Evolutionary conservation across 306 rosid genomes (phyloP).

Genomic region (Cucumis melo): DNA sequence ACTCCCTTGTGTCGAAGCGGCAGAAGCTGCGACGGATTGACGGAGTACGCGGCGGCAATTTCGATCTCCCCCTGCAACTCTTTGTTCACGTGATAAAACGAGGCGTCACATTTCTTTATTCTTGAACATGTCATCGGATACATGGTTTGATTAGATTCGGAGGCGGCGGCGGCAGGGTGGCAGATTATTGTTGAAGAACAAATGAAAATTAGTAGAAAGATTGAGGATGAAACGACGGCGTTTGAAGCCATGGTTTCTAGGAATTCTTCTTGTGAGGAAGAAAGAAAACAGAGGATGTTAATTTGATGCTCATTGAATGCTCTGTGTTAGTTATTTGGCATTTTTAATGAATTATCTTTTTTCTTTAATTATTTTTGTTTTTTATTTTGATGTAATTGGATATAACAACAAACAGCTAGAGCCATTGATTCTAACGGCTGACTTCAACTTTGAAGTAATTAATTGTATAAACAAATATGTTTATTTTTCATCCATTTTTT

Average conservation of each 20-base stretch:
- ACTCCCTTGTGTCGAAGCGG: slow-evolving; percentile 9
- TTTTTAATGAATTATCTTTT: not conserved
- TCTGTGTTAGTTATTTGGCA: slow-evolving; percentile 16
- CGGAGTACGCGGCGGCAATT: slow-evolving; percentile 32
- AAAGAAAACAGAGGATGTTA: not conserved
- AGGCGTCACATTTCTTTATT: slow-evolving; percentile 41
- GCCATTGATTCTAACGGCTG: slow-evolving; percentile 5
- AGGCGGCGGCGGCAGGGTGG: not conserved
- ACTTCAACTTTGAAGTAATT: not conserved
- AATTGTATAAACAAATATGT: not conserved
- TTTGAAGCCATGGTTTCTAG: slow-evolving; percentile 37
- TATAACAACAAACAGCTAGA: not conserved
- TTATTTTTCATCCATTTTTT: not conserved
- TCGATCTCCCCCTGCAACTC: slow-evolving; percentile 4
- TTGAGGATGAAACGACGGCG: slow-evolving; percentile 16
- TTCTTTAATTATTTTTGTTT: not conserved
- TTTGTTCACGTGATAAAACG: slow-evolving; percentile 29
- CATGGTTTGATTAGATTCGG: slow-evolving; percentile 7
- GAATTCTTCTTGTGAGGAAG: slow-evolving; percentile 14
- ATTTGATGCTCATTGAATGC: not conserved
- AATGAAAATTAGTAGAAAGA: slow-evolving; percentile 15
- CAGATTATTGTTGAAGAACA: not conserved
- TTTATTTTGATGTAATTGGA: not conserved
- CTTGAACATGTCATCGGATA: slow-evolving; percentile 35
- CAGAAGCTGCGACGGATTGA: slow-evolving; percentile 26